Evolutionary conservation across 306 rosid species (phyloP), one percentile per base, ranked within the genome.

Genomic region (Rosa lucieae): DNA sequence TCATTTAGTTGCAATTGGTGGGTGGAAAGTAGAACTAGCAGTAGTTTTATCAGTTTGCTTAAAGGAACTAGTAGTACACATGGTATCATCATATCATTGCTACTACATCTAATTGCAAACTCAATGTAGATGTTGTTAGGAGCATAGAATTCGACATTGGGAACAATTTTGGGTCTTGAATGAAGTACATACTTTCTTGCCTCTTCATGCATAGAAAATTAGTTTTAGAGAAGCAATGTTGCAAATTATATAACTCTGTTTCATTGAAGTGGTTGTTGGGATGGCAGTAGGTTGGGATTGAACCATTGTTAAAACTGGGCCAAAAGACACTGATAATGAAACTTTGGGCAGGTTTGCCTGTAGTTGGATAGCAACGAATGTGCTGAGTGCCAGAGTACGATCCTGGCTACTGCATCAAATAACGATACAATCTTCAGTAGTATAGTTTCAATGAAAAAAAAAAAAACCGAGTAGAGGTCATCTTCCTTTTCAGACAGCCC

Each of bases 311-410:
- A 74, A 52, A 79, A 66, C 74, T 73, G 15, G 90, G 90, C 90
- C 88, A 82, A n/a, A 82, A 65, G 4, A 86, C 90, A 74, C 77
- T 80, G 80, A 87, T 79, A 62, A 68, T 55, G 23, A 86, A 84
- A n/a, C 73, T 53, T 1, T 75, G 29, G 6, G 46, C 73, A 20
- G 84, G 86, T 82, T 79, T 87, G 49, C 84, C 86, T 2, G 75
- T 82, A 15, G 56, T 58, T 26, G 88, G 90, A 65, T 68, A 79
- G 74, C 90, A 84, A 14, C 83, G 74, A 77, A 68, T 43, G 43
- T 35, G 26, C 32, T 70, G 35, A 13, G 86, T 73, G 77, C 80
- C 90, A 66, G 82, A 79, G 15, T 14, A 52, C 32, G 87, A 76
- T 10, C 83, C 81, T 65, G 90, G 86, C 88, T 85, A 82, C 90